These are phyloP conservation scores for Solanum hybrid DNA, from an alignment of 305 asterid species.

Conservation along the genomic window DNA sequence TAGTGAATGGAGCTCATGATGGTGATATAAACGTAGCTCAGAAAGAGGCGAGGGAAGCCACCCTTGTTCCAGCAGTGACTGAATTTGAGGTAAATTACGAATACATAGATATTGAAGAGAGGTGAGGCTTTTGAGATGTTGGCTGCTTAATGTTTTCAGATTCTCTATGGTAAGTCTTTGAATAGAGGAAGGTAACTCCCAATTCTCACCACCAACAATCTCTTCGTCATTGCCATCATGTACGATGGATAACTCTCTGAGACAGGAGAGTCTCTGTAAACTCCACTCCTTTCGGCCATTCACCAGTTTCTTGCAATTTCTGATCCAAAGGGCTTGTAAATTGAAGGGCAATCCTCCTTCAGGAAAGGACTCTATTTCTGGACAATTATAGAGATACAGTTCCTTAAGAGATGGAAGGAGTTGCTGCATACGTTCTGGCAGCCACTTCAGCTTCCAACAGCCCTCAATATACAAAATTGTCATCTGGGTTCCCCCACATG, in stretches of 20 bases:
- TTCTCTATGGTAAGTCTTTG: neutral
- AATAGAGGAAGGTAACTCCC: neutral
- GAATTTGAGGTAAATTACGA: too few relatives aligned
- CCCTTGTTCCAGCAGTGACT: too few relatives aligned
- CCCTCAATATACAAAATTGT: neutral
- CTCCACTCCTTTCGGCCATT: neutral
- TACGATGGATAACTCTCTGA: neutral
- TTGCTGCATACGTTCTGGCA: slow-evolving; percentile 1
- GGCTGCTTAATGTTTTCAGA: neutral
- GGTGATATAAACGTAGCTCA: too few relatives aligned
- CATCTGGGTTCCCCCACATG: neutral
- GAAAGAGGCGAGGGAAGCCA: too few relatives aligned
- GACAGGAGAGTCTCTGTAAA: neutral
- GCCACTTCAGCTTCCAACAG: neutral
- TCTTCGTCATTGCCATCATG: neutral
- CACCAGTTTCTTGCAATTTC: neutral
- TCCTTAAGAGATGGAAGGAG: neutral
- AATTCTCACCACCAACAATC: neutral
- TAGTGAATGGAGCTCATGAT: too few relatives aligned
- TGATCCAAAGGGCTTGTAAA: accelerated
- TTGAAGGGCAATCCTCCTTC: slow-evolving; percentile 7
- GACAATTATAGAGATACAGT: accelerated
- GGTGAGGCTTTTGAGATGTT: neutral
- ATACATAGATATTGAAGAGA: neutral
- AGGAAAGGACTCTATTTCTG: neutral